Evolutionary conservation across 2,329 filamentous ascomycete species (phyloP).

Genomic region (Cadophora luteo-olivacea): DNA sequence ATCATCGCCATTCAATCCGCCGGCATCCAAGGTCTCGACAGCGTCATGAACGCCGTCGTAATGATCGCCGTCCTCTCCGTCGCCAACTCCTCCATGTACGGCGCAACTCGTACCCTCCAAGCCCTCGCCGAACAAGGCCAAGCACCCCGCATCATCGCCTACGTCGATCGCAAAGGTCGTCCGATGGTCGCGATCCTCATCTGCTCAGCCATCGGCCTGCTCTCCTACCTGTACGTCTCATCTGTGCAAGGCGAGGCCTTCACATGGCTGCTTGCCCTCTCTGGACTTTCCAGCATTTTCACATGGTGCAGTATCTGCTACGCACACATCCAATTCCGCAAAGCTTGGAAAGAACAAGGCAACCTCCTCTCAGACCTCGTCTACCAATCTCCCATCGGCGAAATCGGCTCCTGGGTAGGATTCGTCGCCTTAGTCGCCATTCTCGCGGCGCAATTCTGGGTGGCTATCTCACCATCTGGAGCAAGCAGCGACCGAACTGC

Average conservation of each 20-base stretch:
- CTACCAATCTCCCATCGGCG: slow-evolving; percentile 65
- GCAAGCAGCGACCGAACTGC: slow-evolving; percentile 51
- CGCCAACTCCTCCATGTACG: slow-evolving; percentile 91
- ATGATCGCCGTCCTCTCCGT: slow-evolving; percentile 89
- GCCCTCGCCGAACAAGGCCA: slow-evolving; percentile 89
- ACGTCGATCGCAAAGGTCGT: slow-evolving; percentile 82
- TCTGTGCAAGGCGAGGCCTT: slow-evolving; percentile 64
- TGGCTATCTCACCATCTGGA: slow-evolving; percentile 76
- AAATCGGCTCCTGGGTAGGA: slow-evolving; percentile 67
- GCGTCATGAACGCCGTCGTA: slow-evolving; percentile 93
- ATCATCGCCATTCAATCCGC: slow-evolving; percentile 91
- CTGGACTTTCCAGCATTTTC: slow-evolving; percentile 75
- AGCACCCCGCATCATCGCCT: slow-evolving; percentile 77
- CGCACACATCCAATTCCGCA: slow-evolving; percentile 88
- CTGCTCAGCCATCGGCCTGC: slow-evolving; percentile 70
- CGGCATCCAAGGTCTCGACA: slow-evolving; percentile 80
- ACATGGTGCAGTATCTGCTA: slow-evolving; percentile 86
- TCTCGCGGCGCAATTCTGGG: slow-evolving; percentile 69
- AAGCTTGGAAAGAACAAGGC: slow-evolving; percentile 71
- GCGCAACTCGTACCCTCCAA: slow-evolving; percentile 86
- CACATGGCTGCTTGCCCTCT: slow-evolving; percentile 80
- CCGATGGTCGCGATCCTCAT: slow-evolving; percentile 75
- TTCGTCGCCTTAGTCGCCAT: slow-evolving; percentile 58
- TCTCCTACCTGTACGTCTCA: slow-evolving; percentile 78
- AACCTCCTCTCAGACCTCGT: slow-evolving; percentile 67